Conservation (phyloP, 345 rosid genomes). For the Gossypium stocksii region DNA sequence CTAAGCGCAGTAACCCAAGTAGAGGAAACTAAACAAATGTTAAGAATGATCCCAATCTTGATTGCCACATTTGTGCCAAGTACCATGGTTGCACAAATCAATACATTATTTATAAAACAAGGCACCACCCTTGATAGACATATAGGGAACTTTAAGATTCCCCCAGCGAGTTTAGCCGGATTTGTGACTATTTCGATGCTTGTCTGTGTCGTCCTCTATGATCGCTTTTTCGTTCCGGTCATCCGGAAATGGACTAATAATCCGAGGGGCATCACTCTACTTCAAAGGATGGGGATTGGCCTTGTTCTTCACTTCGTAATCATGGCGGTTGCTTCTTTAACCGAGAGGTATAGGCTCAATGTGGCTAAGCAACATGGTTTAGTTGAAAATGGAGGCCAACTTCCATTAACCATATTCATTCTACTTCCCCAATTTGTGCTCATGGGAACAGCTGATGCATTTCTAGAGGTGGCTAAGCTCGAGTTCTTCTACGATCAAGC, state of each 20-base stretch:
- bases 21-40: conserved; percentile 92
- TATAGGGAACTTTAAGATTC: conserved; percentile 53
- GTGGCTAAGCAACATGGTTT: conserved; percentile 50
- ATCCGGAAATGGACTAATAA: conserved; percentile 46
- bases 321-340: conserved; percentile 58
- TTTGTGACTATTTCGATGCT: conserved; percentile 69
- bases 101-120: conserved; percentile 82
- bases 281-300: conserved; percentile 75
- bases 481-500: conserved; percentile 95
- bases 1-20: conserved; percentile 77
- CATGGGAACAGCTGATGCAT: conserved; percentile 79
- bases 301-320: conserved; percentile 47
- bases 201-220: conserved; percentile 54
- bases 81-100: conserved; percentile 66
- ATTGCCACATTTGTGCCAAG: conserved; percentile 71
- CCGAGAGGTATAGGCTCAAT: conserved; percentile 46
- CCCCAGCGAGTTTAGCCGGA: conserved; percentile 55
- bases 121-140: conserved; percentile 74
- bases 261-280: conserved; percentile 74
- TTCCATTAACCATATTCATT: conserved; percentile 58
- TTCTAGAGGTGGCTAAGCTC: conserved; percentile 68
- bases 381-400: conserved; percentile 42
- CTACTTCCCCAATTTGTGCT: conserved; percentile 75
- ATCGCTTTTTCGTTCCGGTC: conserved; percentile 42
- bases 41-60: conserved; percentile 79